Conservation (phyloP, 768 basidiomycete genomes). For the Dacryopinax primogenitus region DNA sequence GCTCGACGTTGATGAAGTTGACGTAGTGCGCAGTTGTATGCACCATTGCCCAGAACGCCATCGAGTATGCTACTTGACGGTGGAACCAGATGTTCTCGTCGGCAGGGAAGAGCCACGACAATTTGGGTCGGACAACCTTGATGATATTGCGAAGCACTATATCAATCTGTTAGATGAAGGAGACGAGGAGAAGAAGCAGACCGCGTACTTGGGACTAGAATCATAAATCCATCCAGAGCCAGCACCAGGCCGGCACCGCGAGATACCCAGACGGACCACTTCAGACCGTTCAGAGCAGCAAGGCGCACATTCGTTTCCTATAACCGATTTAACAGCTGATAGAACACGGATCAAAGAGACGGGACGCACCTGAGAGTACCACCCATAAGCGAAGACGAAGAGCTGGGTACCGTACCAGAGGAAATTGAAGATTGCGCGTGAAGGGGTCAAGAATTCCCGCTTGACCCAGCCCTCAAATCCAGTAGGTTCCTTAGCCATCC, state of each 20-base stretch:
- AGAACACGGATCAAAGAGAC: not conserved
- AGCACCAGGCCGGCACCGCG: constrained; percentile 86
- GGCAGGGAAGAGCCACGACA: constrained; percentile 75
- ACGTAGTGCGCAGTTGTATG: constrained; percentile 90
- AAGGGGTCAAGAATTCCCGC: constrained; percentile 49
- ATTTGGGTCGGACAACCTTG: constrained; percentile 63
- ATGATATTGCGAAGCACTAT: constrained; percentile 72
- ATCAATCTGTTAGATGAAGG: not conserved
- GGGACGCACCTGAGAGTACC: constrained; percentile 61
- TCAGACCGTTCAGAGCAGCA: constrained; percentile 62
- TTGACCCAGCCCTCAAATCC: constrained; percentile 49
- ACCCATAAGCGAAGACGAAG: constrained; percentile 69
- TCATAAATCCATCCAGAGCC: constrained; percentile 73
- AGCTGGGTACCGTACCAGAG: constrained; percentile 72
- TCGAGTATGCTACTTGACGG: constrained; percentile 83
- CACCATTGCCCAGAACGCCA: constrained; percentile 86
- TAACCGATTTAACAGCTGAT: not conserved
- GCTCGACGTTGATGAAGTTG: constrained; percentile 86
- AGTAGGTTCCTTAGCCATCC: constrained; percentile 34
- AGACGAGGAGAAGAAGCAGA: not conserved
- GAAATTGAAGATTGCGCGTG: constrained; percentile 37
- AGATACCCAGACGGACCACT: constrained; percentile 78
- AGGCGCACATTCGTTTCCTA: constrained; percentile 52
- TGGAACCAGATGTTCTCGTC: constrained; percentile 97
- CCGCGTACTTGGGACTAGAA: constrained; percentile 54